These are phyloP conservation scores for Coniochaeta sp. DNA, from an alignment of 2,329 filamentous ascomycete species.

Conservation along the genomic window DNA sequence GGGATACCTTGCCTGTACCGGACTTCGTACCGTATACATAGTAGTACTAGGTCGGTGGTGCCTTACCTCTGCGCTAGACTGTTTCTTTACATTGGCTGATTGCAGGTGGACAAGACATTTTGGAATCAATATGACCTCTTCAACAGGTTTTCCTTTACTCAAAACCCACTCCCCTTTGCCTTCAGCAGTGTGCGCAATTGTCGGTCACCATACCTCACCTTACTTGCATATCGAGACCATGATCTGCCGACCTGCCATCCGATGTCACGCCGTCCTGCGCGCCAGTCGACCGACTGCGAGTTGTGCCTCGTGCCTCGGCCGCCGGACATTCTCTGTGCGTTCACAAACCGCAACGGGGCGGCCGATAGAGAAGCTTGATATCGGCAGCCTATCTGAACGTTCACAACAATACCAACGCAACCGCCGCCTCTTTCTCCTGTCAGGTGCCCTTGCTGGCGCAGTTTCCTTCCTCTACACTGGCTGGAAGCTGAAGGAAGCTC, in stretches of 20 bases:
- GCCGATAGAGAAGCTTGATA: constrained; percentile 40
- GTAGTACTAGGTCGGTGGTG: too few relatives aligned
- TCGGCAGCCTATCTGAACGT: constrained; percentile 38
- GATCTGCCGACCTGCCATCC: constrained; percentile 19
- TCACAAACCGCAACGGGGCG: constrained; percentile 13
- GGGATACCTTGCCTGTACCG: too few relatives aligned
- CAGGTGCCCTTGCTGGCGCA: constrained; percentile 41
- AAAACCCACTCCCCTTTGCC: not conserved
- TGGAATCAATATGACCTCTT: too few relatives aligned
- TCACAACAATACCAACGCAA: constrained; percentile 42
- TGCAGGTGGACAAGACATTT: too few relatives aligned
- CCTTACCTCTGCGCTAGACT: too few relatives aligned
- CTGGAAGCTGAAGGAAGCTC: constrained; percentile 40
- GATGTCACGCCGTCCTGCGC: constrained; percentile 9
- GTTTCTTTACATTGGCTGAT: too few relatives aligned
- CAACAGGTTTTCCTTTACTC: too few relatives aligned
- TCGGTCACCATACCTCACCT: not conserved
- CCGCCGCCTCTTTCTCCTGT: constrained; percentile 42
- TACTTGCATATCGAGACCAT: constrained; percentile 11
- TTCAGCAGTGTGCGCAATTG: not conserved
- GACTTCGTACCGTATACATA: too few relatives aligned
- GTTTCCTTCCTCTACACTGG: constrained; percentile 43
- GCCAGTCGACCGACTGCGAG: constrained; percentile 9
- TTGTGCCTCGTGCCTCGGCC: constrained; percentile 6
- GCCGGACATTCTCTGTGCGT: constrained; percentile 27